phyloP scores from a whole-genome alignment of 768 basidiomycete species.

The Pisolithus sp. region DNA sequence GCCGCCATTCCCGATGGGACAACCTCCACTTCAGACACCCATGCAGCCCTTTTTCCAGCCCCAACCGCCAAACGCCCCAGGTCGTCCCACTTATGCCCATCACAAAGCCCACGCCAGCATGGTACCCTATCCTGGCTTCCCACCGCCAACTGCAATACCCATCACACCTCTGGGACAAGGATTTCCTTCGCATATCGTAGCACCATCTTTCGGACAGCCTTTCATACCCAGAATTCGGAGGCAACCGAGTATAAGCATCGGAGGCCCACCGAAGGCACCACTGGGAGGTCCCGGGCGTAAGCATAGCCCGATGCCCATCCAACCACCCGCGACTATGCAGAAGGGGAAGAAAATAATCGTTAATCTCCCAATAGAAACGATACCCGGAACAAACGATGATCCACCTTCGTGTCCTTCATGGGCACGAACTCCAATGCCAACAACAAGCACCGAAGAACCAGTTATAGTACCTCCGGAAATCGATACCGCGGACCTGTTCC shows the following conservation, averaged over 20 bases:
- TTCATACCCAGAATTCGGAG: constrained; percentile 60
- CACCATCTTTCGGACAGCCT: constrained; percentile 40
- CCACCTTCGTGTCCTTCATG: constrained; percentile 43
- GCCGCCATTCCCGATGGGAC: constrained; percentile 38
- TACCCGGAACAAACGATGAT: constrained; percentile 30
- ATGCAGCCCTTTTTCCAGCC: constrained; percentile 63
- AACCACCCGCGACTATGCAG: constrained; percentile 24
- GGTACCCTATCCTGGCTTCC: constrained; percentile 57
- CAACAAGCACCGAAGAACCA: constrained; percentile 28
- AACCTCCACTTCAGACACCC: constrained; percentile 56
- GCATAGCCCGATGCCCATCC: constrained; percentile 54
- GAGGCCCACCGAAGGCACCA: constrained; percentile 84
- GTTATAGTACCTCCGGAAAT: constrained; percentile 27
- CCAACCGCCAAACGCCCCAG: constrained; percentile 44
- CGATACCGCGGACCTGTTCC: constrained; percentile 49
- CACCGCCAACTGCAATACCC: constrained; percentile 48
- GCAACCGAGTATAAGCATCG: constrained; percentile 61
- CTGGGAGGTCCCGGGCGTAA: constrained; percentile 77
- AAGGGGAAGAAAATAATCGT: constrained; percentile 66
- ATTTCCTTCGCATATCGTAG: constrained; percentile 48
- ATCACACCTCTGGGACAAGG: constrained; percentile 55
- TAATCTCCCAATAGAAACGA: constrained; percentile 68
- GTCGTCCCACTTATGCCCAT: constrained; percentile 44
- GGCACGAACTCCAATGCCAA: constrained; percentile 53
- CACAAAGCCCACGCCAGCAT: constrained; percentile 54